Base-by-base conservation (phyloP, 1,284 basidiomycete genomes). In the Ganoderma resinaceum region DNA sequence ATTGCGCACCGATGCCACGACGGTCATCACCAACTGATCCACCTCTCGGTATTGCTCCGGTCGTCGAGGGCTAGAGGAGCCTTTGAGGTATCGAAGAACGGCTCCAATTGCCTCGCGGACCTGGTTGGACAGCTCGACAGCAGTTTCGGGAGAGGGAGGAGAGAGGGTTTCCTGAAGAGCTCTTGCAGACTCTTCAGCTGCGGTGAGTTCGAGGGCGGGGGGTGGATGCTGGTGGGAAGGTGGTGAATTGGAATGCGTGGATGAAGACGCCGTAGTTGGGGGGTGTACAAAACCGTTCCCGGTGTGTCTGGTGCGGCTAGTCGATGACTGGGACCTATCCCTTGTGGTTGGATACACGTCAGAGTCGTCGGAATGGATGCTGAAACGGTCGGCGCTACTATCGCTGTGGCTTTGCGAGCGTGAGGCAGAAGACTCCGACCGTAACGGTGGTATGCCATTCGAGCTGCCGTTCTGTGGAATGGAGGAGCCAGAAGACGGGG, bases 361-460 rank as follows among this genome's bases (percentile, higher is more conserved):
- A 16, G 92, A 94, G 75, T 91, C 90, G 71, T 95, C 93, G 20
- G 93, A 94, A 76, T 91, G 89, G 40, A 90, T 86, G 37, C 58
- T 60, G 26, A 60, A 37, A 35, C 37, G 20, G 49, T 84, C 84
- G 23, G 78, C 80, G 53, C 78, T 80, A 61, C 79, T 80, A 38
- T 81, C 75, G 53, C 74, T 76, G 49, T 76, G 75, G 29, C 75
- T 75, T 72, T 75, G 81, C 33, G 71, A 70, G 29, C 69, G 71
- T 29, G 69, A 72, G 20, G 64, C 71, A 16, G 66, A 67, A 16
- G 71, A 72, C 23, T 66, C 71, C 33, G 71, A 70, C 62, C 82
- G 83, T 63, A 81, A 72, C 37, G 84, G 80, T 14, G 59, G 35
- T 52, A 62, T 64, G 57, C 72, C 74, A 59, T 74, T 73, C 29